Base-by-base conservation (phyloP, 1,284 basidiomycete genomes). In the Trametes polyzona region DNA sequence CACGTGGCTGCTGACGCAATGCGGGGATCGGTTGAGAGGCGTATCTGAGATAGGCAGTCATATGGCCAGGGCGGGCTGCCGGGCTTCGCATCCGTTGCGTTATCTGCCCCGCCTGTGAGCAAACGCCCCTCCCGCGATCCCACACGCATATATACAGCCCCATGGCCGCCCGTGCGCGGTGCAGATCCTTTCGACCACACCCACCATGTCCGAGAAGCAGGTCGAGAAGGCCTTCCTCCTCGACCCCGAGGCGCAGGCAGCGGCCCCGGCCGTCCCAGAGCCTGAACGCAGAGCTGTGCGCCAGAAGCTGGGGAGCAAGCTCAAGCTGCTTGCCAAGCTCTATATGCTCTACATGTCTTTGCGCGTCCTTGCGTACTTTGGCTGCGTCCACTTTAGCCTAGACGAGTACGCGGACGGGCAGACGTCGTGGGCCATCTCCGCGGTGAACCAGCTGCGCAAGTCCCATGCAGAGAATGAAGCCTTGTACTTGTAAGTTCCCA, bases 401-500 rank as follows among this genome's bases (percentile, higher is more conserved):
- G 26, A 40, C 47, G 29, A 23, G 27, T 37, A 8, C 49, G 46
- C 24, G 14, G 39, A 39, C 16, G 40, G 41, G n/a, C 32, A 33
- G 16, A 24, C 35, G 16, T 55, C 55, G 8, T 64, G 63, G 63
- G 60, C 56, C 6, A 35, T 52, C n/a, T 30, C 29, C 7, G 60
- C 58, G 6, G 51, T 63, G 46, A 17, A 19, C 40, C 32, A 29
- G 29, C 39, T 50, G 29, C 44, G 41, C 19, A 24, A 24, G 14
- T 16, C 51, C 11, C 33, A 17, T 51, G 21, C 37, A n/a, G 39
- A 66, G 21, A 55, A 65, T 40, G 62, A 54, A 7, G 67, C 67
- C 44, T 36, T 68, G 11, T 69, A 66, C 56, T 55, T 74, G 71
- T 74, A 58, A 54, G 70, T 63, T 10, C 33, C 8, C 26, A 17